Conservation (phyloP, 2,329 filamentous ascomycete genomes). For the Blastomyces emzantsi region DNA sequence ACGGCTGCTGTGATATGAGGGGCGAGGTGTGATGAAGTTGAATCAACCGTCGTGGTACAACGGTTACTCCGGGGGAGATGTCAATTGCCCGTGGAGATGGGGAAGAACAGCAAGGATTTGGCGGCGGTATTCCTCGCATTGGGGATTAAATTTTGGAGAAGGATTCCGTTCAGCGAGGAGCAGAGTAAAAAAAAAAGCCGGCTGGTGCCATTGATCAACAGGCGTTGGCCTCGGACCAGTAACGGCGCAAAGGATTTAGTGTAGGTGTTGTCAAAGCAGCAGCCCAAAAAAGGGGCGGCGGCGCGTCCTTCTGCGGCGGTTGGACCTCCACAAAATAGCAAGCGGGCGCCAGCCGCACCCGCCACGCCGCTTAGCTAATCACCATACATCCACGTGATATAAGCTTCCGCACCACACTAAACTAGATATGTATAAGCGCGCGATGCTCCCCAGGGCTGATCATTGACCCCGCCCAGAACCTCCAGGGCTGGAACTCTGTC, state of each 20-base stretch:
- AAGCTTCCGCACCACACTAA: neutral
- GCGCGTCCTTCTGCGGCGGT: too few relatives aligned
- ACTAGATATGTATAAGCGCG: neutral
- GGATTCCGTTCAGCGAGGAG: neutral
- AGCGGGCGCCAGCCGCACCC: neutral
- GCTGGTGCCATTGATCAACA: slow-evolving; percentile 4
- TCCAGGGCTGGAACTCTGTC: too few relatives aligned
- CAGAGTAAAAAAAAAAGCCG: neutral
- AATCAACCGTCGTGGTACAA: neutral
- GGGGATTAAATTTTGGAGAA: neutral
- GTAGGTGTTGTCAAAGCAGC: neutral
- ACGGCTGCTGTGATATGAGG: neutral
- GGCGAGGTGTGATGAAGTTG: neutral
- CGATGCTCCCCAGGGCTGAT: neutral
- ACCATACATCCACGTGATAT: neutral
- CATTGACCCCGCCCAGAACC: too few relatives aligned
- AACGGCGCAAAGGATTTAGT: neutral
- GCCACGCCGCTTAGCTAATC: neutral
- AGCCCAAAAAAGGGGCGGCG: neutral
- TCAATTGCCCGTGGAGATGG: neutral
- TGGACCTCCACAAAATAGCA: neutral
- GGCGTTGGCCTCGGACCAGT: neutral
- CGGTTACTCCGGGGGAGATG: neutral
- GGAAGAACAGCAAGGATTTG: neutral
- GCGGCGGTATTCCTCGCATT: neutral